These are phyloP conservation scores for Macrophomina pseudophaseolina DNA, from an alignment of 2,329 filamentous ascomycete genomes.

Conservation along the genomic window DNA sequence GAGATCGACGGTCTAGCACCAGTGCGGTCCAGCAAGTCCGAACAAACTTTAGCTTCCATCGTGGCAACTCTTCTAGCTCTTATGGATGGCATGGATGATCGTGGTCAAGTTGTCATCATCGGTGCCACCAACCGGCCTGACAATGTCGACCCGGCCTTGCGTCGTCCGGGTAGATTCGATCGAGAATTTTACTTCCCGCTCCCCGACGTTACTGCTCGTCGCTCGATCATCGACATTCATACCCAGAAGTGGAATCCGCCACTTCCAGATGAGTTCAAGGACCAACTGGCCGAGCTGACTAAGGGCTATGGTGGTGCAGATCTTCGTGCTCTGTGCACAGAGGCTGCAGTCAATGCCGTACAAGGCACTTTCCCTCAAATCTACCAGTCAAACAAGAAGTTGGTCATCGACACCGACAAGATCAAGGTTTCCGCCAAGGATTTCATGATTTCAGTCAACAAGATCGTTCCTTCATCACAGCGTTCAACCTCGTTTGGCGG, in stretches of 20 bases:
- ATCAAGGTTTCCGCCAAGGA: slow-evolving; percentile 91
- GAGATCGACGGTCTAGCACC: slow-evolving; percentile 97
- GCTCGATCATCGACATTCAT: slow-evolving; percentile 91
- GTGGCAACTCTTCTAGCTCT: slow-evolving; percentile 91
- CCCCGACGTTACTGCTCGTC: slow-evolving; percentile 78
- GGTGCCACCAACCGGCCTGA: slow-evolving; percentile 98
- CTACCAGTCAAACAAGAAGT: slow-evolving; percentile 86
- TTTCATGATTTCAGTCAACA: slow-evolving; percentile 96
- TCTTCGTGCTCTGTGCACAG: slow-evolving; percentile 89
- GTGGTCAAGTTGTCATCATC: slow-evolving; percentile 97
- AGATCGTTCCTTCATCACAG: slow-evolving; percentile 94
- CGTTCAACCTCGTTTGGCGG: slow-evolving; percentile 85
- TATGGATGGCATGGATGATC: slow-evolving; percentile 99
- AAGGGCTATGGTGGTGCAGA: slow-evolving; percentile 98
- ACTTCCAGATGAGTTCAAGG: slow-evolving; percentile 77
- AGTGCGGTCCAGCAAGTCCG: slow-evolving; percentile 95
- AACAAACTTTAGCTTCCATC: slow-evolving; percentile 98
- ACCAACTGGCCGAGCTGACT: slow-evolving; percentile 81
- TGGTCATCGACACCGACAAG: slow-evolving; percentile 81
- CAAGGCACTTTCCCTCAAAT: slow-evolving; percentile 97
- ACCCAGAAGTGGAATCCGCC: slow-evolving; percentile 88
- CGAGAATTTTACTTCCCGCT: slow-evolving; percentile 98
- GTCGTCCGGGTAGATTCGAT: slow-evolving; percentile 92
- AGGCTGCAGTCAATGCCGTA: slow-evolving; percentile 93
- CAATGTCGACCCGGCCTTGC: slow-evolving; percentile 93